Percentiles rank a stretch among this genome's conserved stretches.
These are phyloP conservation scores for Venturia nashicola DNA, from an alignment of 2,329 filamentous ascomycete genomes.

Conservation along the genomic window DNA sequence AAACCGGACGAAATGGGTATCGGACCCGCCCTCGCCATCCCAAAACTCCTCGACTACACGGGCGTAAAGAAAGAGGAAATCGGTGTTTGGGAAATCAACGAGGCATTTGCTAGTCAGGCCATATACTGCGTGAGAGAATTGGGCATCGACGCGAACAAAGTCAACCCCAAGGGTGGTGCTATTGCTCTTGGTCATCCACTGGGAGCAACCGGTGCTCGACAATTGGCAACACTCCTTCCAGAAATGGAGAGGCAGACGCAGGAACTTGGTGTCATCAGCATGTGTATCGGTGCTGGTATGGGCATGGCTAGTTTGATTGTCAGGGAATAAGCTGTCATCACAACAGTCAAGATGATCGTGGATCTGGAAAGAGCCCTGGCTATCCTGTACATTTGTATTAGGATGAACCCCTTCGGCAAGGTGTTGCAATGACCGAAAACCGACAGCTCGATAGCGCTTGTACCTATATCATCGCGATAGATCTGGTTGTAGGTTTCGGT, in stretches of 20 bases:
- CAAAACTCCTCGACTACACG: conserved; percentile 59
- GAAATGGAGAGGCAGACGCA: conserved; percentile 54
- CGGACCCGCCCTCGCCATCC: conserved; percentile 76
- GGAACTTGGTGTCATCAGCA: conserved; percentile 74
- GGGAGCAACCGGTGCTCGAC: conserved; percentile 74
- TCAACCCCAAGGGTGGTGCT: conserved; percentile 87
- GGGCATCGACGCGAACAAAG: conserved; percentile 54
- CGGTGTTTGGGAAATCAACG: conserved; percentile 86
- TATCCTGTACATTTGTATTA: no score
- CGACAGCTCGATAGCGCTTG: no score
- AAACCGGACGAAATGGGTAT: conserved; percentile 89
- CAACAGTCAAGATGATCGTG: no score
- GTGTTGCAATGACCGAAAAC: no score
- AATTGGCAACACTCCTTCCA: conserved; percentile 63
- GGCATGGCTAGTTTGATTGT: conserved; percentile 41
- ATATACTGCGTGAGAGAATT: conserved; percentile 61
- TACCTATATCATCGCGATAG: no score
- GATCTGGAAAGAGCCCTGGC: no score
- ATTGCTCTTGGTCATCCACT: conserved; percentile 91
- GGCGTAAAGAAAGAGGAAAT: conserved; percentile 59
- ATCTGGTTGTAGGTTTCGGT: no score
- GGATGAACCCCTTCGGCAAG: no score
- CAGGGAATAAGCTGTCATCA: conserved; percentile 22
- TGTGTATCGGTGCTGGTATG: conserved; percentile 55
- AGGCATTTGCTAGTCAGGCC: conserved; percentile 56